Percentiles rank a stretch among this genome's conserved stretches.
Evolutionary conservation across 1,284 basidiomycete genomes (phyloP).

Genomic region (Naganishia albida): DNA sequence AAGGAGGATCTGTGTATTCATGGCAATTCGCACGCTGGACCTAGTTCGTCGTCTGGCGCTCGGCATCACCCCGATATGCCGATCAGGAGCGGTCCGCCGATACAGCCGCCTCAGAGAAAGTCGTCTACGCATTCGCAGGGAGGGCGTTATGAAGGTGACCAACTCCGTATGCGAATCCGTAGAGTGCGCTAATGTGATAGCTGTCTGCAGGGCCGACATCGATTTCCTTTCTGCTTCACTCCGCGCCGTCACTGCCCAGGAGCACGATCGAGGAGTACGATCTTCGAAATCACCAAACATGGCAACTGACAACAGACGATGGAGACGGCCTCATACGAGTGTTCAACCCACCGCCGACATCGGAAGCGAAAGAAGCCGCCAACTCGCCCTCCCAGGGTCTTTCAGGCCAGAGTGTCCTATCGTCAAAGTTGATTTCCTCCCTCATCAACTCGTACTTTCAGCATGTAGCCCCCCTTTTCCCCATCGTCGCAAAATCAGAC

Average conservation of each 20-base stretch:
- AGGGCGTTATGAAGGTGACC: conserved; percentile 41
- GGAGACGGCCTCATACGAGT: conserved; percentile 89
- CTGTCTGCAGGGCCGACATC: conserved; percentile 73
- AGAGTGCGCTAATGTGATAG: background rate
- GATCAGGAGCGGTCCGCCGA: conserved; percentile 3
- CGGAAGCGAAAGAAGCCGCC: conserved; percentile 35
- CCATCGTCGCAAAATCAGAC: conserved; percentile 81
- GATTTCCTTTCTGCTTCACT: conserved; percentile 81
- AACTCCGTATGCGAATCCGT: too few relatives aligned
- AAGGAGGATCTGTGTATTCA: conserved; percentile 6
- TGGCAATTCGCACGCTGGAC: background rate
- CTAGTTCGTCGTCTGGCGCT: conserved; percentile 3
- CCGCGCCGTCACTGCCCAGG: conserved; percentile 77
- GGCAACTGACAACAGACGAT: conserved; percentile 71
- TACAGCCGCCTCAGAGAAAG: conserved; percentile 14
- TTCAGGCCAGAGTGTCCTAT: conserved; percentile 48
- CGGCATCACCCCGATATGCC: conserved; percentile 9
- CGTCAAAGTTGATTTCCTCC: conserved; percentile 72
- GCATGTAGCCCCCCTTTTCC: conserved; percentile 79
- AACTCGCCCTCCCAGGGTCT: conserved; percentile 36
- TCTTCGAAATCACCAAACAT: conserved; percentile 75
- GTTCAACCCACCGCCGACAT: conserved; percentile 59
- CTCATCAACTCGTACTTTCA: conserved; percentile 90
- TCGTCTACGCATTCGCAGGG: conserved; percentile 34
- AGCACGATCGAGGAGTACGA: conserved; percentile 84